Evolutionary conservation across 805 yeast genomes (phyloP).

Genomic region (Starmera amethionina): DNA sequence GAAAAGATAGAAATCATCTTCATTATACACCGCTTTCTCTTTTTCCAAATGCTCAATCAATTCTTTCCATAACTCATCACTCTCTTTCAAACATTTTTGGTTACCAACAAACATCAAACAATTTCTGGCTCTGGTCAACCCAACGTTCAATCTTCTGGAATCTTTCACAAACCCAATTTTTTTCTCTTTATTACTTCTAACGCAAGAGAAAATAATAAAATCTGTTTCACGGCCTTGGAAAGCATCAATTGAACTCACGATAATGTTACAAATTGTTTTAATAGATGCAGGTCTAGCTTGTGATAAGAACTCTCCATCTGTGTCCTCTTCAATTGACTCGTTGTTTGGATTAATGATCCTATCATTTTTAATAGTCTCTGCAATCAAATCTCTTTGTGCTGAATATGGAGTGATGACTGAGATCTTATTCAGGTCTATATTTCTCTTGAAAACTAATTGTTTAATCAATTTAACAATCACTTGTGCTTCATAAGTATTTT

Average conservation of each 20-base stretch:
- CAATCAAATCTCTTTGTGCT: slow-evolving; percentile 59
- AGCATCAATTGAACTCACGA: slow-evolving; percentile 63
- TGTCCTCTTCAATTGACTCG: slow-evolving; percentile 36
- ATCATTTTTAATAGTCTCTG: slow-evolving; percentile 39
- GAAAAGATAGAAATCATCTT: background rate
- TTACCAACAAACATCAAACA: slow-evolving; percentile 60
- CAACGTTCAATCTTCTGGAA: slow-evolving; percentile 57
- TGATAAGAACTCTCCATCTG: slow-evolving; percentile 39
- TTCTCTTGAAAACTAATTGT: slow-evolving; percentile 43
- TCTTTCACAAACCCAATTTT: slow-evolving; percentile 58
- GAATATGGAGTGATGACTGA: slow-evolving; percentile 72
- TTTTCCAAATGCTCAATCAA: slow-evolving; percentile 32
- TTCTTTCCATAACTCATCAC: slow-evolving; percentile 40
- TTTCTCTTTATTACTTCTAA: slow-evolving; percentile 46
- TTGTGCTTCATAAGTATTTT: slow-evolving; percentile 43
- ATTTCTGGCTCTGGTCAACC: slow-evolving; percentile 59
- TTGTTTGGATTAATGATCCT: slow-evolving; percentile 44
- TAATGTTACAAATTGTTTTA: slow-evolving; percentile 31
- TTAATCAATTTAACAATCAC: slow-evolving; percentile 37
- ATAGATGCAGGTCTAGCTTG: slow-evolving; percentile 9
- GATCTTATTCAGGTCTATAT: slow-evolving; percentile 38
- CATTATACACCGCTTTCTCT: slow-evolving; percentile 10
- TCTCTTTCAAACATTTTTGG: slow-evolving; percentile 33
- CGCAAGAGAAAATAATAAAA: slow-evolving; percentile 66
- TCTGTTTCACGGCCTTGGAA: slow-evolving; percentile 86